Percentiles rank a stretch among this genome's conserved stretches.
These are phyloP conservation scores for Saccharomycopsis oosterbeekiorum DNA, from an alignment of 805 yeast genomes.

Conservation along the genomic window DNA sequence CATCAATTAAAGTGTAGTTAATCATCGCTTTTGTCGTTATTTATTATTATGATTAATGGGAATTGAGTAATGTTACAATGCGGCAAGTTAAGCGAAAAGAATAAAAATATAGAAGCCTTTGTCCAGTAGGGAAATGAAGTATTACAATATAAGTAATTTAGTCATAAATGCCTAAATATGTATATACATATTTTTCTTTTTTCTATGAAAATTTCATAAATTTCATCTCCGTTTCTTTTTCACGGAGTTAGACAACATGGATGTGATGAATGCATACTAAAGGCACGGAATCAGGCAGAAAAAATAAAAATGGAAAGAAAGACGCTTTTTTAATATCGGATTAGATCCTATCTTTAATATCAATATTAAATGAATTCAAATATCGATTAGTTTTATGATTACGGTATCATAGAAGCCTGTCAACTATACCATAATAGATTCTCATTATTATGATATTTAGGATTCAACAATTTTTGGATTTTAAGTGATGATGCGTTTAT, in stretches of 20 bases:
- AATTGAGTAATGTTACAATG: no score
- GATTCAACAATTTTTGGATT: no score
- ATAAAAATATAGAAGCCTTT: no score
- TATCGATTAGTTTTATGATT: no score
- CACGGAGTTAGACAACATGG: background rate
- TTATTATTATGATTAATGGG: background rate
- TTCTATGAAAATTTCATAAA: background rate
- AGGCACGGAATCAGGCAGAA: background rate
- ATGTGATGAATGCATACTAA: background rate
- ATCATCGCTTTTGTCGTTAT: background rate
- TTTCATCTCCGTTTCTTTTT: background rate
- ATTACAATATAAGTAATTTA: background rate
- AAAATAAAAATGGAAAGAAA: background rate
- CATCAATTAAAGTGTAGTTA: background rate
- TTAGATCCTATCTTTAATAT: no score
- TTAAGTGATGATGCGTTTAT: background rate
- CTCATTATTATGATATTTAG: no score
- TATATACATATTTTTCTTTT: background rate
- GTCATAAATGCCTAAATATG: background rate
- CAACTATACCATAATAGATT: no score
- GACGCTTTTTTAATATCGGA: background rate
- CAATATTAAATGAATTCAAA: no score
- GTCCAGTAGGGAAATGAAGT: no score
- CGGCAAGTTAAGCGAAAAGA: no score
- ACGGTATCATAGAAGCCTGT: no score